A percentile compares a stretch with the other conserved stretches of the same genome.
Evolutionary conservation across 495 filamentous ascomycete genomes (phyloP).

Genomic region (Trypethelium eluteriae): DNA sequence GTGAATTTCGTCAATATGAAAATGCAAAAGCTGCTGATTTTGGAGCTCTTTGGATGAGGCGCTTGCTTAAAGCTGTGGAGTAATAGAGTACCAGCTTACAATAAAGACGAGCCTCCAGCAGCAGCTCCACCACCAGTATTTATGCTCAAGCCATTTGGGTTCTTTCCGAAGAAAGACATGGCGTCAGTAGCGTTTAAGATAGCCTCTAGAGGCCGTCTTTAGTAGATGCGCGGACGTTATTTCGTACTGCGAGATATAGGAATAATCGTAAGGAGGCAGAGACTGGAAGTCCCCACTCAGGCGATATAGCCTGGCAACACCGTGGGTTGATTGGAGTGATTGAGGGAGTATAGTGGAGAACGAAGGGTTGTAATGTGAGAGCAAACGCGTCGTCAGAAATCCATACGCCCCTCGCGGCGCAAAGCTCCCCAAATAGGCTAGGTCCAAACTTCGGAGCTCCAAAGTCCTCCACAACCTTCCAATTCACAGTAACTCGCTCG

Average conservation of each 20-base stretch:
- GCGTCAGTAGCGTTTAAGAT: background rate
- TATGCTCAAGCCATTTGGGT: slow-evolving; percentile 1
- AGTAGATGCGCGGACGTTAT: background rate
- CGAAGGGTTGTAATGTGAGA: background rate
- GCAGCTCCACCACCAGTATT: slow-evolving; percentile 8
- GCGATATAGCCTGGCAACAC: too few species aligned
- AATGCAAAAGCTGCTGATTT: too few species aligned
- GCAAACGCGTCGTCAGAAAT: background rate
- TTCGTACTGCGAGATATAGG: background rate
- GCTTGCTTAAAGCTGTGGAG: too few species aligned
- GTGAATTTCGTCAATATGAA: background rate
- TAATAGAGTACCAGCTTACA: background rate
- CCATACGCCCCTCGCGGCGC: background rate
- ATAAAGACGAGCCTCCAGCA: slow-evolving; percentile 1
- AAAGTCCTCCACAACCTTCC: background rate
- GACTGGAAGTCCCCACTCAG: background rate
- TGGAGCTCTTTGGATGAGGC: too few species aligned
- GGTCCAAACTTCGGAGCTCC: slow-evolving; percentile 11
- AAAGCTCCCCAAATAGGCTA: slow-evolving; percentile 29
- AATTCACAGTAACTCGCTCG: slow-evolving; percentile 13
- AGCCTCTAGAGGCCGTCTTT: background rate
- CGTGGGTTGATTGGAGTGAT: too few species aligned
- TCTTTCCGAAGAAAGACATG: slow-evolving; percentile 6
- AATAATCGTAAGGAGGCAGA: background rate
- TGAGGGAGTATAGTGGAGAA: background rate